Base-by-base conservation (phyloP, 1,284 basidiomycete genomes). In the Chiua sp. region DNA sequence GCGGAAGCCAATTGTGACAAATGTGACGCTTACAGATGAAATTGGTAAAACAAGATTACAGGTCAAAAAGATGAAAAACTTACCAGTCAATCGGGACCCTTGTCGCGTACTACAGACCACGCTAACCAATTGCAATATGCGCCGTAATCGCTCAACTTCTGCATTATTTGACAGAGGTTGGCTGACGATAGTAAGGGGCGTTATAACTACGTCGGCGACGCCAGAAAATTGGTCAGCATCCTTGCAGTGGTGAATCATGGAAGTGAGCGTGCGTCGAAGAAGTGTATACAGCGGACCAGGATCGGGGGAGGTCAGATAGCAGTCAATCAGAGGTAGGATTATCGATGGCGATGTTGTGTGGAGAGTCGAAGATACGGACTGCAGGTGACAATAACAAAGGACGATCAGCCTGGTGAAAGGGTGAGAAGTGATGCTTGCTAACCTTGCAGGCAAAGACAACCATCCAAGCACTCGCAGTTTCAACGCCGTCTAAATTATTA, bases 181-280 rank as follows among this genome's bases (percentile, higher is more conserved):
- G 32, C 52, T 62, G 59, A 63, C 61, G n/a, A 42, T 15, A 53
- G 57, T 53, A 57, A 82, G 77, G 49, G 71, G 69, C 48, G 74
- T 66, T 1, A 84, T 67, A 4, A 91, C 63, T 15, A 82, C 67
- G 30, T 93, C 87, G 2, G 85, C 80, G 5, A 94, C 65, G 0
- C 82, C 73, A 10, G 81, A 72, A 67, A 92, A 91, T 56, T 87
- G 83, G 23, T 89, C 86, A 0, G 87, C 73, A 23, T 79, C 80
- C 60, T 89, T 87, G 66, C 88, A 89, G 70, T 96, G 92, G 71
- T 96, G 94, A 7, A 91, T 85, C 20, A 94, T 76, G 0, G 93
- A 88, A 0, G 92, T 96, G 7, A 93, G 74, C 3, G 90, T 79
- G n/a, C 91, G 84, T 7, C 88, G 86, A 30, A 91, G 68, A 20